Evolutionary conservation across 164 flowering plant genomes (phyloP).

Genomic region (Magnolia sinica): DNA sequence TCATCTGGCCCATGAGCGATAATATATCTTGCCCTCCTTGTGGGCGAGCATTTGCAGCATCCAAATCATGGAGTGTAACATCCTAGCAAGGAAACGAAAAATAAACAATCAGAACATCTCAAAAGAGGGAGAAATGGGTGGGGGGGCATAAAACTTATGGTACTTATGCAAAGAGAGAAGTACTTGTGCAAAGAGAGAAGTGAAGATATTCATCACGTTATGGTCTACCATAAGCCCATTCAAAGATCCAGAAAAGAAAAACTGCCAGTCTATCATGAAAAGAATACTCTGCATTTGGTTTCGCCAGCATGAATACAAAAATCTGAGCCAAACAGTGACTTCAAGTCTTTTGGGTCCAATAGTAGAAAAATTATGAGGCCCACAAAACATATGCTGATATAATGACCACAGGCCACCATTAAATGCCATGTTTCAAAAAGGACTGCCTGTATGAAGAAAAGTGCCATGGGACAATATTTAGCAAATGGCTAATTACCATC

Average conservation of each 20-base stretch:
- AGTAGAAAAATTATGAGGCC: too few relatives aligned
- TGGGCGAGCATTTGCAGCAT: slow-evolving; percentile 70
- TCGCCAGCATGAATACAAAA: too few relatives aligned
- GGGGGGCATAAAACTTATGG: background rate
- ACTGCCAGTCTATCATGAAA: background rate
- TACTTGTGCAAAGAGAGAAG: background rate
- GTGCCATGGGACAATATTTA: too few relatives aligned
- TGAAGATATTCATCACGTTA: background rate
- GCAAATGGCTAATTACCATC: too few relatives aligned
- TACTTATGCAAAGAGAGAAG: background rate
- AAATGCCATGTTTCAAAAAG: too few relatives aligned
- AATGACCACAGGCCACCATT: too few relatives aligned
- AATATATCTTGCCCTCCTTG: slow-evolving; percentile 70
- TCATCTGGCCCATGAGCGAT: slow-evolving; percentile 79
- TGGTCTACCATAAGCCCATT: background rate
- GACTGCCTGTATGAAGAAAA: too few relatives aligned
- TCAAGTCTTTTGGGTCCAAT: too few relatives aligned
- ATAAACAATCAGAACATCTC: background rate
- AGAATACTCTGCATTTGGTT: too few relatives aligned
- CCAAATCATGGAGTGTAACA: slow-evolving; percentile 59
- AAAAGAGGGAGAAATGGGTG: background rate
- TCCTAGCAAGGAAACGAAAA: slow-evolving; percentile 33
- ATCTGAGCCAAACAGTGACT: too few relatives aligned
- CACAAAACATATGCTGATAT: too few relatives aligned
- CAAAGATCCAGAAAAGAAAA: background rate